A percentile compares a stretch with the other conserved stretches of the same genome.
These are phyloP conservation scores for Miamiensis avidus DNA, from an alignment of 169 alveolate genomes.

Conservation along the genomic window DNA sequence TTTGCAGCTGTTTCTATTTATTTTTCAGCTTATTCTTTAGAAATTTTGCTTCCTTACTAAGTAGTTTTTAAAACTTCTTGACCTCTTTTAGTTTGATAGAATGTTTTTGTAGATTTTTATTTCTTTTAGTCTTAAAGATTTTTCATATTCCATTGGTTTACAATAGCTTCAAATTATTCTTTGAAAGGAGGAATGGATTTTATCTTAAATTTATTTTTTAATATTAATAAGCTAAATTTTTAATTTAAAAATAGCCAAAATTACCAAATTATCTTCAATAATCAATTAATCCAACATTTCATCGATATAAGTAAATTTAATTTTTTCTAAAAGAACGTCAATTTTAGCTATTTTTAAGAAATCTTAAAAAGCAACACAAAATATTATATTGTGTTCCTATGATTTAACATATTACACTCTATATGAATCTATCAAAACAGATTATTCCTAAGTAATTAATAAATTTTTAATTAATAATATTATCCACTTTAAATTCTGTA, in stretches of 20 bases:
- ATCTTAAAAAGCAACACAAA: neutral
- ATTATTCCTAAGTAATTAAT: conserved; percentile 22
- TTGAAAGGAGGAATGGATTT: conserved; percentile 62
- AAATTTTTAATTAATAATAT: conserved; percentile 21
- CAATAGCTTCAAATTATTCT: conserved; percentile 44
- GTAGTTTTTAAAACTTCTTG: conserved; percentile 31
- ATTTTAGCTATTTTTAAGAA: conserved; percentile 42
- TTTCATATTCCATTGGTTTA: conserved; percentile 67
- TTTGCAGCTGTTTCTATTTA: conserved; percentile 22
- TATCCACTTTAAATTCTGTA: conserved; percentile 55
- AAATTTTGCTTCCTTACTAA: neutral
- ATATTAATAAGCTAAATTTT: neutral
- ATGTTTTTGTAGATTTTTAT: conserved; percentile 38
- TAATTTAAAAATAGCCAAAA: neutral
- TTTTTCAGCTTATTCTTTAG: neutral
- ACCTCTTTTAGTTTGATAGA: conserved; percentile 48
- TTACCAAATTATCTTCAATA: conserved; percentile 48
- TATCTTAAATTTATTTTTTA: neutral
- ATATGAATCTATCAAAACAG: conserved; percentile 24
- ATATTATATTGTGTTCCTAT: neutral
- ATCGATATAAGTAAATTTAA: conserved; percentile 53
- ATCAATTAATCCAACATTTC: conserved; percentile 50
- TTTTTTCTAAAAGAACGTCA: conserved; percentile 68
- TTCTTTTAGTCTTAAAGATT: conserved; percentile 39
- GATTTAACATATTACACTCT: conserved; percentile 34